A percentile compares a stretch with the other conserved stretches of the same genome.
Conservation (phyloP, 805 yeast genomes). For the Ogataea allantospora region DNA sequence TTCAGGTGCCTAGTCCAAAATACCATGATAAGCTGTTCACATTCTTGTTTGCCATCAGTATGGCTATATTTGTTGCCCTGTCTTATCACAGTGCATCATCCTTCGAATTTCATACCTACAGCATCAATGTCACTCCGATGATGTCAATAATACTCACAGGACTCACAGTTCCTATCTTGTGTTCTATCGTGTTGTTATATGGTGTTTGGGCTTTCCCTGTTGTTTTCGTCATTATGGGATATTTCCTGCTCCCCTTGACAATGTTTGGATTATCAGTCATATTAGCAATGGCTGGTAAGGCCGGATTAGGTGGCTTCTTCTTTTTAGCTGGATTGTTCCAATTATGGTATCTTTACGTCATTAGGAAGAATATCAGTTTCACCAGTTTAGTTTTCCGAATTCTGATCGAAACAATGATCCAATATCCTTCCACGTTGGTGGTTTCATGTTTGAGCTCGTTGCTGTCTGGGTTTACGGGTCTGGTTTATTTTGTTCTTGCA, state of each 20-base stretch:
- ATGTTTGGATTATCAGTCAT: slow-evolving; percentile 25
- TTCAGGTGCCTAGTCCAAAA: slow-evolving; percentile 59
- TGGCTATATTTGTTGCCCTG: slow-evolving; percentile 14
- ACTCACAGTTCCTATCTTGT: slow-evolving; percentile 22
- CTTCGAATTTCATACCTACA: not conserved
- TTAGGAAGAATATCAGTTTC: slow-evolving; percentile 29
- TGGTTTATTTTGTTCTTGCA: slow-evolving; percentile 65
- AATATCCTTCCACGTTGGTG: slow-evolving; percentile 66
- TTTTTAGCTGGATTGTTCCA: slow-evolving; percentile 22
- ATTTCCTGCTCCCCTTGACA: slow-evolving; percentile 28
- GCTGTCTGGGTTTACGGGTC: slow-evolving; percentile 51
- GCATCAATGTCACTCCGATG: slow-evolving; percentile 6
- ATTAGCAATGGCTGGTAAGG: slow-evolving; percentile 21
- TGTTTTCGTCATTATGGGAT: slow-evolving; percentile 30
- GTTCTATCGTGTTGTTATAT: slow-evolving; percentile 21
- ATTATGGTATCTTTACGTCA: slow-evolving; percentile 25
- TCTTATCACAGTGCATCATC: not conserved
- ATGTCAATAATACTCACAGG: slow-evolving; percentile 13
- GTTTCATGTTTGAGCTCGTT: slow-evolving; percentile 43
- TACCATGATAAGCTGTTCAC: slow-evolving; percentile 75
- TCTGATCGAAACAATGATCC: slow-evolving; percentile 73
- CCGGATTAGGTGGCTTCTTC: slow-evolving; percentile 18
- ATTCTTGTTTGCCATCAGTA: slow-evolving; percentile 39
- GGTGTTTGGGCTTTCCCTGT: slow-evolving; percentile 30
- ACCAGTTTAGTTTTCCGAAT: slow-evolving; percentile 30